Evolutionary conservation across 2,329 filamentous ascomycete genomes (phyloP).

Genomic region (Colletotrichum sp.): DNA sequence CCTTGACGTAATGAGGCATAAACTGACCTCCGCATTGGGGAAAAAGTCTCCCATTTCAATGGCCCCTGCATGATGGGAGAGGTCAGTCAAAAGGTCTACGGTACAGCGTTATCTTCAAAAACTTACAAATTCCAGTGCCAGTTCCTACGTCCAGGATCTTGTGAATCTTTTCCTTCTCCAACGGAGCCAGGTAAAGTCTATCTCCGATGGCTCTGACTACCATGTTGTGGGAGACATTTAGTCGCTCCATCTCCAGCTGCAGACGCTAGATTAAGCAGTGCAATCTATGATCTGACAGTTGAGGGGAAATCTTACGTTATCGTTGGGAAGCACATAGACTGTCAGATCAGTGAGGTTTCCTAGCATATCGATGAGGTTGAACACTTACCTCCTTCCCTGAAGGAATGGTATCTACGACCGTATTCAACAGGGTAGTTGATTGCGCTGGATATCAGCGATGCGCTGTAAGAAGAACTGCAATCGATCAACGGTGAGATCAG

Average conservation of each 20-base stretch:
- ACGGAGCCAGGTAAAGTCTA: not conserved
- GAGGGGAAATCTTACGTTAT: slow-evolving; percentile 25
- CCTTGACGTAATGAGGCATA: accelerated
- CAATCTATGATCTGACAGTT: not conserved
- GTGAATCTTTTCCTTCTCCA: not conserved
- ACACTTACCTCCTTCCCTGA: slow-evolving; percentile 15
- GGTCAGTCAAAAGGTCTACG: accelerated
- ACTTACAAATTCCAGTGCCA: slow-evolving; percentile 48
- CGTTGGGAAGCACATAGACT: slow-evolving; percentile 32
- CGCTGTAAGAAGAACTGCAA: not conserved
- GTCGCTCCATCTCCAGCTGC: not conserved
- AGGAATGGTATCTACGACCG: slow-evolving; percentile 7
- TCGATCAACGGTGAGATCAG: not conserved
- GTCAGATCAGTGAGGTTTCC: not conserved
- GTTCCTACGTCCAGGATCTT: slow-evolving; percentile 63
- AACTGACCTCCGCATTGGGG: not conserved
- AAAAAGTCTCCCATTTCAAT: slow-evolving; percentile 42
- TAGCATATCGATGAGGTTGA: accelerated
- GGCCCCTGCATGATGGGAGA: slow-evolving; percentile 23
- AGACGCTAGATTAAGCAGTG: not conserved
- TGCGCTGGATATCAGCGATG: not conserved
- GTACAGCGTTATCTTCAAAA: not conserved
- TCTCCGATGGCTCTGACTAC: not conserved
- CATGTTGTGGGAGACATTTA: not conserved
- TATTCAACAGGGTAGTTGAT: slow-evolving; percentile 5